Base-by-base conservation (phyloP, 306 rosid genomes). In the Luffa acutangula region DNA sequence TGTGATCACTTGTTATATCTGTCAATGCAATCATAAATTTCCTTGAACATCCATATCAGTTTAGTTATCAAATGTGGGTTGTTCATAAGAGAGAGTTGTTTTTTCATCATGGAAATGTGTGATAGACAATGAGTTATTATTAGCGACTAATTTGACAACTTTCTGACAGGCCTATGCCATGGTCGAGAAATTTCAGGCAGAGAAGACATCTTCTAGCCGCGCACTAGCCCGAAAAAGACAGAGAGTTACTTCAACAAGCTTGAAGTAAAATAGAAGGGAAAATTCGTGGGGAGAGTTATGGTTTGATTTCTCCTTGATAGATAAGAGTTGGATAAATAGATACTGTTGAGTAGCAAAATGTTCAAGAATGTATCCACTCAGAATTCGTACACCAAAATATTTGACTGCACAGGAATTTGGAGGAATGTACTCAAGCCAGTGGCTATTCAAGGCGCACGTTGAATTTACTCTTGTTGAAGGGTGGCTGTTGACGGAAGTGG, bases 151-250 rank as follows among this genome's bases (percentile, higher is more conserved):
- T 31, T 33, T 51, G 46, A 41, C 45, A 66, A 71, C 1, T 33
- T 76, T 77, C 72, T 18, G 86, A 84, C 93, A 94, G 98, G 96
- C 87, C 20, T 86, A 89, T 86, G 80, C 78, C 66, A 87, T 90
- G 97, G 90, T 90, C 86, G 80, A 89, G 78, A 92, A 92, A 80
- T 88, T 89, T 75, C 89, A 87, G 94, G 89, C 80, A 90, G 86
- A 83, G 79, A 81, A 43, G 64, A n/a, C 53, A 79, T 64, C 89
- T 70, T 66, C 76, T 41, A 75, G 59, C 69, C 49, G 60, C 3
- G 74, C 37, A 41, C 5, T 59, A n/a, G 14, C 45, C 78, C 53
- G 21, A 36, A 52, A 76, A 52, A 64, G 14, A 77, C 80, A 42
- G 10, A 59, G 45, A 45, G 69, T 62, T 6, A 1, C 17, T 62